phyloP scores from a whole-genome alignment of 148 eudicot species.

The Pouteria glomerata region DNA sequence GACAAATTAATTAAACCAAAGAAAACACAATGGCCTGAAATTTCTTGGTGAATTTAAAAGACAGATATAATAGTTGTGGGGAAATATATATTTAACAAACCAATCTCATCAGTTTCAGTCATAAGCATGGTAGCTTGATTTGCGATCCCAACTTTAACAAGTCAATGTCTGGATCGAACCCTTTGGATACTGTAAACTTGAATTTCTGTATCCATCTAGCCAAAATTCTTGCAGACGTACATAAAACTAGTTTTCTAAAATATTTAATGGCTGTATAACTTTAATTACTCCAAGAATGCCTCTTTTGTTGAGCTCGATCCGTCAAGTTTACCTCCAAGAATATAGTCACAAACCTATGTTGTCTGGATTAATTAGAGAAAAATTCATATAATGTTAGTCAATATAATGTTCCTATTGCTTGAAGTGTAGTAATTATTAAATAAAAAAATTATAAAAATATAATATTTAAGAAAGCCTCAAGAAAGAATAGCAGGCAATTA shows the following conservation, averaged over 20 bases:
- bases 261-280: neutral
- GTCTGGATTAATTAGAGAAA: slow-evolving; percentile 46
- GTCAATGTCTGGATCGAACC: slow-evolving; percentile 94
- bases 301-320: slow-evolving; percentile 97
- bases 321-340: slow-evolving; percentile 90
- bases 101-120: slow-evolving; percentile 99
- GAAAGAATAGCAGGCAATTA: slow-evolving; percentile 3
- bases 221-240: neutral
- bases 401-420: neutral
- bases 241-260: neutral
- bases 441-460: neutral
- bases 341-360: slow-evolving; percentile 84
- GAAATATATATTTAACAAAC: slow-evolving; percentile 33
- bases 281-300: slow-evolving; percentile 72
- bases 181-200: slow-evolving; percentile 73
- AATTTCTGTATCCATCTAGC: slow-evolving; percentile 70
- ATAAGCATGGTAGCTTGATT: slow-evolving; percentile 99
- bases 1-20: too few relatives aligned
- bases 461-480: neutral
- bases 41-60: neutral
- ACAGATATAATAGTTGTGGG: too few relatives aligned
- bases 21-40: neutral
- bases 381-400: neutral
- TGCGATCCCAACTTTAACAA: slow-evolving; percentile 86
- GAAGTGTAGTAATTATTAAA: neutral